Conservation (phyloP, 805 yeast species). For the Ogataea degrootiae region DNA sequence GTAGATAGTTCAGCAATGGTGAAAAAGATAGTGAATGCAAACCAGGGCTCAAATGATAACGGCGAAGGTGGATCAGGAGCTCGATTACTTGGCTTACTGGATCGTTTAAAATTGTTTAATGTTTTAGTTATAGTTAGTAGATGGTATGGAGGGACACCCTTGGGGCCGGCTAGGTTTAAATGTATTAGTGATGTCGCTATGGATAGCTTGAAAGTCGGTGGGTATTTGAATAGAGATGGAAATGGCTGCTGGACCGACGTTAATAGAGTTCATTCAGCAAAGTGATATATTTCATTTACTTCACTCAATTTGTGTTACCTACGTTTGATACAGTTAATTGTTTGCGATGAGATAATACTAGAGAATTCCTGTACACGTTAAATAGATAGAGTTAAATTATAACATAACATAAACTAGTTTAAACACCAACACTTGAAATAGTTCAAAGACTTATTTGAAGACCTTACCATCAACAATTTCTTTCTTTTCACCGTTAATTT, state of each 20-base stretch:
- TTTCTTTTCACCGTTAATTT: constrained; percentile 69
- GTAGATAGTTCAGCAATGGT: no score
- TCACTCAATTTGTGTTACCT: neutral
- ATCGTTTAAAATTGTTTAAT: constrained; percentile 44
- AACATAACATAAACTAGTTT: no score
- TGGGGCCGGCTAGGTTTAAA: constrained; percentile 69
- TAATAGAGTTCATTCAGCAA: neutral
- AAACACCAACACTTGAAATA: neutral
- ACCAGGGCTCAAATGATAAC: constrained; percentile 63
- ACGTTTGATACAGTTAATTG: neutral
- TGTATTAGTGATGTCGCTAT: constrained; percentile 55
- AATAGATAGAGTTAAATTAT: no score
- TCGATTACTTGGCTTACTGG: constrained; percentile 50
- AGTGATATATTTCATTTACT: no score
- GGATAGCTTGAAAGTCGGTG: constrained; percentile 42
- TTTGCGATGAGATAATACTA: no score
- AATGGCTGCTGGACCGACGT: constrained; percentile 13
- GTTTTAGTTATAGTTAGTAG: constrained; percentile 65
- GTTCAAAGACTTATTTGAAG: constrained; percentile 57
- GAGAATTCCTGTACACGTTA: no score
- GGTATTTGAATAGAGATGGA: constrained; percentile 15
- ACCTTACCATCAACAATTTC: constrained; percentile 98
- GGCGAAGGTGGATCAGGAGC: constrained; percentile 77
- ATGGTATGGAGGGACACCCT: constrained; percentile 78
- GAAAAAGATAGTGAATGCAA: constrained; percentile 22